Base-by-base conservation (phyloP, 352 stramenopile species). In the Phytophthora litchii region DNA sequence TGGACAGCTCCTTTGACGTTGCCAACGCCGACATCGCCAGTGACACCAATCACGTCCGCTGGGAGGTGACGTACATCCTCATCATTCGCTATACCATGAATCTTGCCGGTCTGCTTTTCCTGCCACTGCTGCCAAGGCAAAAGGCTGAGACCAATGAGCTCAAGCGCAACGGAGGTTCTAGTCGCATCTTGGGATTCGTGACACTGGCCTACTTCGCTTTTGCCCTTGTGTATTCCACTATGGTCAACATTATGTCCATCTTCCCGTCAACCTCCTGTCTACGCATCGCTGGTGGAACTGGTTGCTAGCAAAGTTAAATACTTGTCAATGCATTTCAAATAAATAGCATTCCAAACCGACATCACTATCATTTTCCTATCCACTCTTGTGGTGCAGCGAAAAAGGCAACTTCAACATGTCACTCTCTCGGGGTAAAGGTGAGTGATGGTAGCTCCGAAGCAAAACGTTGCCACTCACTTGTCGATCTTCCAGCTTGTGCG, bases 121-220 rank as follows among this genome's bases (percentile, higher is more conserved):
- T 86, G 42, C 48, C 59, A 4, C 34, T 86, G 54, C 55, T 88
- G 32, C 76, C 78, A 10, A 53, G 43, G 21, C 73, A 88, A 48
- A 84, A 84, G 70, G 70, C 66, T 3, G 65, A 80, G 55, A 78
- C 68, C 10, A 68, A 70, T 27, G 60, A 74, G 42, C 51, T 82
- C 16, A 72, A 70, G 50, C 58, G 57, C 37, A 79, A 61, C 19
- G 75, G 75, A 42, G 72, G 72, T 35, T 64, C 58, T 13, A 80
- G 66, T 47, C 70, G 74, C 37, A 40, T 74, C n/a, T 14, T 79
- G 10, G 75, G 75, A 9, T 44, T 51, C 25, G 20, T 72, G 40
- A 80, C 70, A 13, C 35, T 86, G 21, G 55, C 44, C 27, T 77
- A 77, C 51, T 67, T 80, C 16, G 40, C 54, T 32, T 74, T 74